These are phyloP conservation scores for Rhodotorula kratochvilovae DNA, from an alignment of 768 basidiomycete species.

Conservation along the genomic window DNA sequence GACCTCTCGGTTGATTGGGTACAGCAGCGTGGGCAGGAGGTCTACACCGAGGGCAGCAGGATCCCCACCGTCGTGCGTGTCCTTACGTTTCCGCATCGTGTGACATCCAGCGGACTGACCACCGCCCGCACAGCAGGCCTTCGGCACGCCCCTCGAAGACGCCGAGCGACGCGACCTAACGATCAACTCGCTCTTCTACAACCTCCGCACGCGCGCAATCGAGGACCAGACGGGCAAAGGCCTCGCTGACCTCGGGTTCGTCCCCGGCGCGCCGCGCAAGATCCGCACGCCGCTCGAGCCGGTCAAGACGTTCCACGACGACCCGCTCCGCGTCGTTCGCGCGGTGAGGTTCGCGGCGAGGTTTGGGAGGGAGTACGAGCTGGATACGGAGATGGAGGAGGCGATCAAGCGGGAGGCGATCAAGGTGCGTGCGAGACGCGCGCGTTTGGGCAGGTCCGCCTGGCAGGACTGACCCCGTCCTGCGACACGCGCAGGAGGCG, in stretches of 20 bases:
- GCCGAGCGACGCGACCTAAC: constrained; percentile 86
- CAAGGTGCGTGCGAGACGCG: constrained; percentile 11
- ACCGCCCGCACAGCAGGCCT: constrained; percentile 55
- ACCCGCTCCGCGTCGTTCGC: constrained; percentile 86
- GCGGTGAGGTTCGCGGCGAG: constrained; percentile 87
- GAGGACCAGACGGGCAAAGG: constrained; percentile 87
- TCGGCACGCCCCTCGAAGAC: constrained; percentile 88
- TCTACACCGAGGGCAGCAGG: constrained; percentile 77
- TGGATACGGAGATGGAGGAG: constrained; percentile 64
- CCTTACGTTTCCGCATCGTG: neutral
- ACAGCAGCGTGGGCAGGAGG: constrained; percentile 77
- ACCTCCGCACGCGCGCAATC: constrained; percentile 74
- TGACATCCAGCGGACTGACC: neutral
- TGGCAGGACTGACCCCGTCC: neutral
- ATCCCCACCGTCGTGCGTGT: constrained; percentile 80
- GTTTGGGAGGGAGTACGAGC: constrained; percentile 63
- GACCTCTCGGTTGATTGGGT: constrained; percentile 87
- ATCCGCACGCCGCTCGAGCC: constrained; percentile 87
- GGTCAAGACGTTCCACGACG: constrained; percentile 81
- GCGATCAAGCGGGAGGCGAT: constrained; percentile 41
- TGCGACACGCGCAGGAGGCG: constrained; percentile 3
- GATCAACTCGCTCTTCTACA: constrained; percentile 94
- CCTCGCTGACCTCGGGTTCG: constrained; percentile 70
- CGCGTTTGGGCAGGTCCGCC: neutral
- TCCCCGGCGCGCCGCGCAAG: constrained; percentile 48